Evolutionary conservation across 2,329 filamentous ascomycete species (phyloP).

Genomic region (Myriangium duriaei): DNA sequence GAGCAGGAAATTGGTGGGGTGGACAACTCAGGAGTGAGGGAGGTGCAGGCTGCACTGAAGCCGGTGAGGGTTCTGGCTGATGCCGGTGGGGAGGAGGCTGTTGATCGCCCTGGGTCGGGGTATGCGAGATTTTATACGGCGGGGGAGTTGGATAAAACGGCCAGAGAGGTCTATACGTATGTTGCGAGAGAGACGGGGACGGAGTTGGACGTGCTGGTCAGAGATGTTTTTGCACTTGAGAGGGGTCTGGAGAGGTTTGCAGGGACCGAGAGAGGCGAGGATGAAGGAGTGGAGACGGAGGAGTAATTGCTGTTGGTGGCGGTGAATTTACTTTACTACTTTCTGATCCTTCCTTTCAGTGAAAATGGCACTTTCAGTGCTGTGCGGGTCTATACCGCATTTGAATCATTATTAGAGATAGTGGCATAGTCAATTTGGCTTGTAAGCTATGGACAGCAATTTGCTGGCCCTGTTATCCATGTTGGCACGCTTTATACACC

Average conservation of each 20-base stretch:
- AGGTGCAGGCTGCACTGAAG: constrained; percentile 31
- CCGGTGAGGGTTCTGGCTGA: constrained; percentile 27
- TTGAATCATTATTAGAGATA: no score
- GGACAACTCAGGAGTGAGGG: constrained; percentile 24
- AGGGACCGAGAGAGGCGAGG: constrained; percentile 18
- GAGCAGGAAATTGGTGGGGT: background rate
- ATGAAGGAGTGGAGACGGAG: background rate
- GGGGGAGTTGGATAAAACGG: constrained; percentile 32
- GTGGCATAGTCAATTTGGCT: no score
- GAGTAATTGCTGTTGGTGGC: no score
- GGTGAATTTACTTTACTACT: no score
- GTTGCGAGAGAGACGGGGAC: constrained; percentile 39
- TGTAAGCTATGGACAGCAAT: no score
- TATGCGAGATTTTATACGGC: constrained; percentile 39
- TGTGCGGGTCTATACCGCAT: no score
- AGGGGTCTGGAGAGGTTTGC: constrained; percentile 28
- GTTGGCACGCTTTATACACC: no score
- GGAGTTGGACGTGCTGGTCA: constrained; percentile 37
- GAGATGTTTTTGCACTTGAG: constrained; percentile 40
- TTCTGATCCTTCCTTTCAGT: no score
- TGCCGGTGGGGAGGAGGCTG: constrained; percentile 18
- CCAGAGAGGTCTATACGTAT: constrained; percentile 38
- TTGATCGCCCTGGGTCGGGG: constrained; percentile 35
- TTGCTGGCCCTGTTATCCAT: no score
- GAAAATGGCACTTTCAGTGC: no score